Evolutionary conservation across 371 early-diverging fungal genomes (phyloP), one percentile per base, ranked within the genome.

Genomic region (Apophysomyces ossiformis): DNA sequence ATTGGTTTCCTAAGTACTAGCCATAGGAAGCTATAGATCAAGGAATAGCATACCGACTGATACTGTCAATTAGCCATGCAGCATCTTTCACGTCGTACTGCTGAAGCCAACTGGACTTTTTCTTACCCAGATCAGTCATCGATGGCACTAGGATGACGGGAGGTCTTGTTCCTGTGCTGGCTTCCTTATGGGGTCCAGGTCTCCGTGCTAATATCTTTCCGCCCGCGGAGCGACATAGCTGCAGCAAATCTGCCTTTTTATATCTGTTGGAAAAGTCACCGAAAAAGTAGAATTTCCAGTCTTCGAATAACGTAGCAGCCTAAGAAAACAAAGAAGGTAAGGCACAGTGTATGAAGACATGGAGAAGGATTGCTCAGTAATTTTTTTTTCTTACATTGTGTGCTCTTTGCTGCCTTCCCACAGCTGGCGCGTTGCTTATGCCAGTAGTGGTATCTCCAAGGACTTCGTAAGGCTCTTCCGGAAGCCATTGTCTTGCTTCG

Each of bases 401-500:
- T 39, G 21, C 37, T 13, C 26, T 50, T 61, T 54, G 37, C 13
- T 56, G 37, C 38, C 78, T 64, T 26, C 73, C 76, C 57, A 43
- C 58, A 0, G 38, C 6, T 9, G 81, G 76, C 45, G 70, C 78
- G 36, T 69, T 58, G n/a, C 76, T 81, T 7, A 39, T 9, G 0
- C 81, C 78, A 7, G 65, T 37, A 1, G 62, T 37, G 8, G 65
- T 64, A 63, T 82, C 82, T 2, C 82, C 82, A 35, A 68, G 61
- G 6, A 77, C 68, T 62, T 82, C 76, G 59, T 75, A 79, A 0
- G 39, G n/a, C 7, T 63, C 66, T 62, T 79, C 77, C 13, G 69
- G 61, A 35, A 72, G 60, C 79, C 79, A 79, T 62, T 62, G 58
- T 18, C 68, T 64, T 15, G 65, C 56, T 37, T 76, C 43, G 9